These are phyloP conservation scores for Gnomoniopsis smithogilvyi DNA, from an alignment of 2,329 filamentous ascomycete species.

Conservation along the genomic window DNA sequence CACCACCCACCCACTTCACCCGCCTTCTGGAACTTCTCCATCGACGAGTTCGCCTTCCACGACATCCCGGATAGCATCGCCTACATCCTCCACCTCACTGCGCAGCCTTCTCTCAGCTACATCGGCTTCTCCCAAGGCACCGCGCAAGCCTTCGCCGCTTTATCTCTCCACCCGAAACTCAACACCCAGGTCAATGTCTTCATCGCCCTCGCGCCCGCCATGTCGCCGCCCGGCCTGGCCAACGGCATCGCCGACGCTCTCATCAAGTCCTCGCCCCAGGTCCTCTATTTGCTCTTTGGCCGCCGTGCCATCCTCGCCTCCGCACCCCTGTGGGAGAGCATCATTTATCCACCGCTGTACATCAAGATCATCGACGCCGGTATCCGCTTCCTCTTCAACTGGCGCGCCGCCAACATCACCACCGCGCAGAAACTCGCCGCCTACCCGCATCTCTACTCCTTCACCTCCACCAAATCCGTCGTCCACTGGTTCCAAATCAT, in stretches of 20 bases:
- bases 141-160: constrained; percentile 89
- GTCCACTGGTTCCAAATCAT: constrained; percentile 99
- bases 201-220: constrained; percentile 91
- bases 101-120: constrained; percentile 83
- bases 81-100: constrained; percentile 83
- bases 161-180: constrained; percentile 87
- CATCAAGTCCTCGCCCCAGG: constrained; percentile 87
- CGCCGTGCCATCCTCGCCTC: constrained; percentile 87
- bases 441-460: constrained; percentile 94
- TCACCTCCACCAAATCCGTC: constrained; percentile 92
- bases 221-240: constrained; percentile 88
- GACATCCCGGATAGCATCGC: constrained; percentile 94
- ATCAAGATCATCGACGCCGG: constrained; percentile 81
- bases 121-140: constrained; percentile 97
- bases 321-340: constrained; percentile 94
- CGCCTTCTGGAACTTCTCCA: constrained; percentile 95
- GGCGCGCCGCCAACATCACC: constrained; percentile 81
- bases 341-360: constrained; percentile 93
- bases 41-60: constrained; percentile 96
- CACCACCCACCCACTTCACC: constrained; percentile 69
- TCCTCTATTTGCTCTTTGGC: constrained; percentile 90
- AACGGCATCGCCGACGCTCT: constrained; percentile 91
- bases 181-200: constrained; percentile 96
- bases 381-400: constrained; percentile 82
- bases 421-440: constrained; percentile 88